These are phyloP conservation scores for Gloeophyllum trabeum DNA, from an alignment of 768 basidiomycete genomes.

Conservation along the genomic window DNA sequence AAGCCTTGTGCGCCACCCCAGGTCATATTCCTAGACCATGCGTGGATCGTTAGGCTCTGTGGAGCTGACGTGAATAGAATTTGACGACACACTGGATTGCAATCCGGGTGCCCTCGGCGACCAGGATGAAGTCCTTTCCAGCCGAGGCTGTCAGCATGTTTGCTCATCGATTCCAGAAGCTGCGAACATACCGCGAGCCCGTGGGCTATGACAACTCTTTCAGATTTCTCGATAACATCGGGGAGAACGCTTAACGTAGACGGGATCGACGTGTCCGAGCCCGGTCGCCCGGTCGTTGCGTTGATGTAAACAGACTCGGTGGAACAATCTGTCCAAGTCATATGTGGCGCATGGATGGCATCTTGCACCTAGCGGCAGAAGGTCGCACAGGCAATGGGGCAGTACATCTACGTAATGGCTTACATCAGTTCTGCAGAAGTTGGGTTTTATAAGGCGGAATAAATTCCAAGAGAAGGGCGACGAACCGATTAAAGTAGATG, in stretches of 20 bases:
- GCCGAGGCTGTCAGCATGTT: too few relatives aligned
- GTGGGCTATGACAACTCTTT: slow-evolving; percentile 20
- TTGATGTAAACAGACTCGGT: slow-evolving; percentile 16
- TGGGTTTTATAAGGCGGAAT: slow-evolving; percentile 3
- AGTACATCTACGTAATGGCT: too few relatives aligned
- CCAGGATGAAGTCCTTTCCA: slow-evolving; percentile 25
- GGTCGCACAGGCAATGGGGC: too few relatives aligned
- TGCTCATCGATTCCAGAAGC: too few relatives aligned
- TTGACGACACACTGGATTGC: slow-evolving; percentile 25
- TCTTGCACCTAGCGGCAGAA: too few relatives aligned
- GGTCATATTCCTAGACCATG: slow-evolving; percentile 27
- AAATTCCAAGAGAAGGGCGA: background rate
- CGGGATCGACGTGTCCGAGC: slow-evolving; percentile 17
- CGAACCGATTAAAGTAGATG: slow-evolving; percentile 38
- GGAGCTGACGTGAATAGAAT: too few relatives aligned
- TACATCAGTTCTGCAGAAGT: too few relatives aligned
- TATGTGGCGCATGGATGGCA: slow-evolving; percentile 25
- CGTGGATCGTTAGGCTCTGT: too few relatives aligned
- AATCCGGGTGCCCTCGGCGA: slow-evolving; percentile 25
- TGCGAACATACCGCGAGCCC: too few relatives aligned
- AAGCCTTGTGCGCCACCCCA: slow-evolving; percentile 23
- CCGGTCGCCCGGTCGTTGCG: slow-evolving; percentile 14
- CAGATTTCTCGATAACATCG: slow-evolving; percentile 25
- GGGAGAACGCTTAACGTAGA: slow-evolving; percentile 23
- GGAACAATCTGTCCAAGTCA: slow-evolving; percentile 19